Base-by-base conservation (phyloP, 805 yeast species). In the Lachancea cidri region DNA sequence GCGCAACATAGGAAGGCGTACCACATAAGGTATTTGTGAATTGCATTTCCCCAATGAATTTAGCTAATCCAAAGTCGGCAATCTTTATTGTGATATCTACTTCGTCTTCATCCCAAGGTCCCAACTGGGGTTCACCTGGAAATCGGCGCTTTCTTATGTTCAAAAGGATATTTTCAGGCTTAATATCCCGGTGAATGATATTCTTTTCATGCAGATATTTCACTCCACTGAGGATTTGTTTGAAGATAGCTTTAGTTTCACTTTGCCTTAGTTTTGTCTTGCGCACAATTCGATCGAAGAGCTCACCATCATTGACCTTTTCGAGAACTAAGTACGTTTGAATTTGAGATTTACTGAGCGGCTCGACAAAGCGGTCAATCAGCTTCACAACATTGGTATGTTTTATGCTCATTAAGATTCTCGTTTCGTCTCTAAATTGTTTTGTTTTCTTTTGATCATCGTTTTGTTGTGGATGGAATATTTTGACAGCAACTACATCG, bases 1-100 rank as follows among this genome's bases (percentile, higher is more conserved):
- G 94, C 0, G 93, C 93, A 15, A 85, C 93, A 55, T 85, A 85
- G 0, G 91, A 87, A 0, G 94, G 94, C 0, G 94, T 85, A 2
- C 94, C 94, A 64, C 94, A 85, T 31, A 85, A 61, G 0, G 94
- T 85, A 50, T 79, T 79, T 7, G 94, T 83, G 55, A 83, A 83
- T 45, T 79, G 76, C 47, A 77, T 64, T 50, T 82, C 87, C 5
- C 91, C 91, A 33, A 84, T 70, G 35, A 68, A 65, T 49, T 75
- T 70, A 1, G 79, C 76, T 14, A 76, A 48, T 0, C 96, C 96
- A 62, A 85, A 85, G 62, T 85, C 94, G 1, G 91, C 93, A 38
- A 85, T 82, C 55, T 85, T 85, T 7, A 85, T 87, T 44, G 65
- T 64, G 5, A 84, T 73, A 45, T 79, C 79, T 17, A 72, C 60